Conservation (phyloP, 108 stramenopile genomes). For the Discostella pseudostelligera region DNA sequence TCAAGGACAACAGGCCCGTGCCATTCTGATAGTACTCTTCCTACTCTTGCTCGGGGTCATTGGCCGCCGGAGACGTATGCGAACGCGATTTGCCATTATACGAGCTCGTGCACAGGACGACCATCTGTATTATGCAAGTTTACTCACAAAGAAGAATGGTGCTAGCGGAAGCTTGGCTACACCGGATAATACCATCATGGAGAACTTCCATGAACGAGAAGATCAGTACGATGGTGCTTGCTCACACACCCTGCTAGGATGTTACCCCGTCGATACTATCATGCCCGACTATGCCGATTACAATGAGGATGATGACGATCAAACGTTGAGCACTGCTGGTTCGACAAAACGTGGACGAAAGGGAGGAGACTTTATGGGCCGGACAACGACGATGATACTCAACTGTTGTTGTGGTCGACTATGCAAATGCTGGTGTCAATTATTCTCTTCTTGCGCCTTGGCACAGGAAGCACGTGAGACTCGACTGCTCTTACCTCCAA, state of each 20-base stretch:
- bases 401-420: constrained; percentile 66
- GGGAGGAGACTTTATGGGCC: constrained; percentile 64
- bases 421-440: constrained; percentile 85
- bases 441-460: constrained; percentile 76
- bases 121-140: constrained; percentile 75
- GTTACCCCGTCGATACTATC: constrained; percentile 77
- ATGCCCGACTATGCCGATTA: constrained; percentile 59
- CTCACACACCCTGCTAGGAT: constrained; percentile 81
- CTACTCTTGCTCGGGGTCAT: constrained; percentile 69
- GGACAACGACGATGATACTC: constrained; percentile 60
- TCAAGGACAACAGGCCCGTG: constrained; percentile 51
- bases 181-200: constrained; percentile 55
- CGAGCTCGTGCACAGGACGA: constrained; percentile 82
- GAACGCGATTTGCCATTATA: constrained; percentile 71
- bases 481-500: constrained; percentile 69
- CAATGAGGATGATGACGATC: constrained; percentile 62
- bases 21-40: constrained; percentile 60
- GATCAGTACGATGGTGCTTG: constrained; percentile 87
- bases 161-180: constrained; percentile 40
- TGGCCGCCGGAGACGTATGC: constrained; percentile 80
- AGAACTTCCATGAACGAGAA: constrained; percentile 56
- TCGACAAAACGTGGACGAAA: constrained; percentile 50
- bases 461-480: constrained; percentile 88
- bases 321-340: constrained; percentile 25
- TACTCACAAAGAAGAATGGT: constrained; percentile 39